phyloP scores from a whole-genome alignment of 768 basidiomycete species.

The Tulasnella sp. region DNA sequence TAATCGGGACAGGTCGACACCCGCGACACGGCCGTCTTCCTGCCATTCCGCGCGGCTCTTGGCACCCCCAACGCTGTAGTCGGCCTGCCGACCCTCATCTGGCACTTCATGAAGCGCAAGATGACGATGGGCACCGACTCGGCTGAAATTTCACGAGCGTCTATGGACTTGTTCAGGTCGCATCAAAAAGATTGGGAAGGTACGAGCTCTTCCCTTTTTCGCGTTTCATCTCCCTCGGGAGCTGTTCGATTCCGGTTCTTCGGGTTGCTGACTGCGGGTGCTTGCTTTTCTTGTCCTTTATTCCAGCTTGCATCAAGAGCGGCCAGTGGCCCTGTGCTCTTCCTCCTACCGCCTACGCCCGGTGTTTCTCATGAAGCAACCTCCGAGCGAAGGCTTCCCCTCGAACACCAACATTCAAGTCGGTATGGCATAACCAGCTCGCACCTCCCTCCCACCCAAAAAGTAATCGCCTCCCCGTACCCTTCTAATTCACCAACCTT shows the following conservation, averaged over 20 bases:
- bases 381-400: no score
- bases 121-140: conserved; percentile 27
- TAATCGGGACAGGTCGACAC: conserved; percentile 19
- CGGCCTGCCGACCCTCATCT: conserved; percentile 27
- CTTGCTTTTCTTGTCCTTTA: background rate
- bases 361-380: conserved; percentile 25
- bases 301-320: conserved; percentile 18
- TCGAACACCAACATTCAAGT: background rate
- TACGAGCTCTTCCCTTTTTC: background rate
- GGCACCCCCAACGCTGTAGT: conserved; percentile 24
- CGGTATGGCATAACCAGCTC: background rate
- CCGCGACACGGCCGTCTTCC: conserved; percentile 21
- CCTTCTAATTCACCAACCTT: no score
- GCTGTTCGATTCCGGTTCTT: background rate
- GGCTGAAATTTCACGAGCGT: conserved; percentile 21
- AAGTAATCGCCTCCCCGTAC: no score
- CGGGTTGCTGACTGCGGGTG: conserved; percentile 6
- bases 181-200: conserved; percentile 30
- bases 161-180: conserved; percentile 29
- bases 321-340: conserved; percentile 29
- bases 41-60: conserved; percentile 29
- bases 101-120: conserved; percentile 30
- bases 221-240: background rate
- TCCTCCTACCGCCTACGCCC: conserved; percentile 26
- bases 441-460: no score